Conservation (phyloP, 192 early-diverging fungal species). For the Geranomyces variabilis region DNA sequence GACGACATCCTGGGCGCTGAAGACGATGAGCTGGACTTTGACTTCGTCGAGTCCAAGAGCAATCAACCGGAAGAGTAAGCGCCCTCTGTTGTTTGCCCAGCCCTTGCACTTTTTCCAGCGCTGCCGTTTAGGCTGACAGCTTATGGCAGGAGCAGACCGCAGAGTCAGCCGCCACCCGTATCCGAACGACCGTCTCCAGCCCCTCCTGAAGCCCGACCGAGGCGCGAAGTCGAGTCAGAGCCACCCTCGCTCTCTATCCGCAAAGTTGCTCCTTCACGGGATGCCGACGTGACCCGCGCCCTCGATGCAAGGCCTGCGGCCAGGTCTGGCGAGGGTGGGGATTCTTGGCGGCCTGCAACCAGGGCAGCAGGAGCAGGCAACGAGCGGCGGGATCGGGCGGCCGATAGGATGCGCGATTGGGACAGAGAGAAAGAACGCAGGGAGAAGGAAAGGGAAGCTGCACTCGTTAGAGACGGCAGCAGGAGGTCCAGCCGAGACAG, state of each 20-base stretch:
- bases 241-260: background rate
- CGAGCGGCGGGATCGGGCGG: background rate
- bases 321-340: background rate
- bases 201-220: background rate
- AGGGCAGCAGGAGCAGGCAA: background rate
- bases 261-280: background rate
- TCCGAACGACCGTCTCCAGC: background rate
- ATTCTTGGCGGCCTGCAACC: background rate
- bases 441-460: background rate
- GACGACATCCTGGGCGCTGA: constrained; percentile 25
- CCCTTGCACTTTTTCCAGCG: background rate
- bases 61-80: background rate
- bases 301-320: background rate
- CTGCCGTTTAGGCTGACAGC: background rate
- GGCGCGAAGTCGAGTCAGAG: background rate
- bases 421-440: background rate
- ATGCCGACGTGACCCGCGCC: no score
- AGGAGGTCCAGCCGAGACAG: no score
- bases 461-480: background rate
- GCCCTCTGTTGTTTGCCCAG: background rate
- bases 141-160: background rate
- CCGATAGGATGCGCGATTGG: constrained; percentile 5
- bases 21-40: constrained; percentile 35
- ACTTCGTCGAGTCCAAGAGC: constrained; percentile 2
- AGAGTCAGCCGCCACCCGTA: background rate